Evolutionary conservation across 129 eudicot genomes (phyloP).

Genomic region (Tagetes erecta): DNA sequence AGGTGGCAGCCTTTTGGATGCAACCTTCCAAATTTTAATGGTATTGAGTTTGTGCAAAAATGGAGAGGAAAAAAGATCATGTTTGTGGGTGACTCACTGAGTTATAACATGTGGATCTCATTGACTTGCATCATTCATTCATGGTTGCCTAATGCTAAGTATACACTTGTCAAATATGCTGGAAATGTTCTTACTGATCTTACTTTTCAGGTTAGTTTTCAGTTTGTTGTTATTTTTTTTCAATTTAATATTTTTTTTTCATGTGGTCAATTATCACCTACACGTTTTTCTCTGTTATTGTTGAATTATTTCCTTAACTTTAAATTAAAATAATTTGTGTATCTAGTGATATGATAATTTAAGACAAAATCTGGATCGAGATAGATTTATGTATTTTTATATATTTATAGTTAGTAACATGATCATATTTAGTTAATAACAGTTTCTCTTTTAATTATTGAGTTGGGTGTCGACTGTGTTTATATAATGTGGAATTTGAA

Average conservation of each 20-base stretch:
- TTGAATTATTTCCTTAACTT: background rate
- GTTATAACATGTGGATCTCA: conserved; percentile 75
- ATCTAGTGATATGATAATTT: background rate
- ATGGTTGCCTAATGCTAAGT: conserved; percentile 60
- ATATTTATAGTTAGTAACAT: background rate
- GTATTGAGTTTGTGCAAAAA: conserved; percentile 50
- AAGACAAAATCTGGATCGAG: background rate
- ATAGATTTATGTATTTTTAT: background rate
- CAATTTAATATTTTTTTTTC: background rate
- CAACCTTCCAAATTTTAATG: conserved; percentile 75
- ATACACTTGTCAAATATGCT: conserved; percentile 36
- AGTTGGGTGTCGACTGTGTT: no score
- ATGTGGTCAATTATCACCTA: conserved; percentile 30
- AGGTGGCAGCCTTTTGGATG: conserved; percentile 83
- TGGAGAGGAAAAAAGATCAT: conserved; percentile 74
- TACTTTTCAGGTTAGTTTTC: conserved; percentile 55
- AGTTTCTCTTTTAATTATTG: no score
- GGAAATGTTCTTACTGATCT: conserved; percentile 42
- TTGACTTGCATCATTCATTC: conserved; percentile 80
- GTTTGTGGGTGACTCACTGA: conserved; percentile 88
- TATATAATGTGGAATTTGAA: no score
- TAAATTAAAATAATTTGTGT: background rate
- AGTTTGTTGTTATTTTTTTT: background rate
- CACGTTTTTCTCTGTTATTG: conserved; percentile 15
- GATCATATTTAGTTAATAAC: no score